These are phyloP conservation scores for Cryptosporidium meleagridis DNA, from an alignment of 169 alveolate species.

Conservation along the genomic window DNA sequence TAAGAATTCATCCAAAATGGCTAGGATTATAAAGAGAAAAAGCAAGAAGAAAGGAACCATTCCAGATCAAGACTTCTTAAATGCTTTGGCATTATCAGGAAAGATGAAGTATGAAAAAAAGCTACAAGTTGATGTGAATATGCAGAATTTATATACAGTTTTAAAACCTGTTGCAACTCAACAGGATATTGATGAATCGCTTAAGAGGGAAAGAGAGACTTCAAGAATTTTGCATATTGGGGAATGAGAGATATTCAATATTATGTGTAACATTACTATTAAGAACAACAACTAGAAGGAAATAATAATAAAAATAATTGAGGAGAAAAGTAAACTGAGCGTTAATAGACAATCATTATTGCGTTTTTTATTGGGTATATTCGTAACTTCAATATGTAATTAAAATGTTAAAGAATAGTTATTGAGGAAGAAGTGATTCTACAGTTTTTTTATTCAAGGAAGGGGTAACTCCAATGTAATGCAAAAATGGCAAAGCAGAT, in stretches of 20 bases:
- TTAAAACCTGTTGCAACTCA: conserved; percentile 73
- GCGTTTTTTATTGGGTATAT: neutral
- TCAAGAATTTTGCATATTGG: conserved; percentile 55
- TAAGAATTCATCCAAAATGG: conserved; percentile 57
- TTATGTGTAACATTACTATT: neutral
- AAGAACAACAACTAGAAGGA: neutral
- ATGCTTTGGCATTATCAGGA: conserved; percentile 42
- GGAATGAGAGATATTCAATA: neutral
- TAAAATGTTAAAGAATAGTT: neutral
- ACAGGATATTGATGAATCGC: conserved; percentile 66
- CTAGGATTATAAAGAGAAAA: conserved; percentile 41
- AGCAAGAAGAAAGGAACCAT: conserved; percentile 48
- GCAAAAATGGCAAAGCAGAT: neutral
- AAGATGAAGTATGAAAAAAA: conserved; percentile 55
- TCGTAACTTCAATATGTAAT: neutral
- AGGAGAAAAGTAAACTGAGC: neutral
- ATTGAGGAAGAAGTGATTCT: too few relatives aligned
- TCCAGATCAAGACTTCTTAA: conserved; percentile 33
- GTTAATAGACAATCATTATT: neutral
- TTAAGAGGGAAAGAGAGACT: conserved; percentile 53
- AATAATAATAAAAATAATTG: too few relatives aligned
- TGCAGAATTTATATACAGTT: conserved; percentile 39
- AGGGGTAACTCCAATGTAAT: neutral
- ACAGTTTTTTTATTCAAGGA: neutral
- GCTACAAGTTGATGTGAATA: conserved; percentile 29